Base-by-base conservation (phyloP, 805 yeast species). In the Saturnispora gosingensis region DNA sequence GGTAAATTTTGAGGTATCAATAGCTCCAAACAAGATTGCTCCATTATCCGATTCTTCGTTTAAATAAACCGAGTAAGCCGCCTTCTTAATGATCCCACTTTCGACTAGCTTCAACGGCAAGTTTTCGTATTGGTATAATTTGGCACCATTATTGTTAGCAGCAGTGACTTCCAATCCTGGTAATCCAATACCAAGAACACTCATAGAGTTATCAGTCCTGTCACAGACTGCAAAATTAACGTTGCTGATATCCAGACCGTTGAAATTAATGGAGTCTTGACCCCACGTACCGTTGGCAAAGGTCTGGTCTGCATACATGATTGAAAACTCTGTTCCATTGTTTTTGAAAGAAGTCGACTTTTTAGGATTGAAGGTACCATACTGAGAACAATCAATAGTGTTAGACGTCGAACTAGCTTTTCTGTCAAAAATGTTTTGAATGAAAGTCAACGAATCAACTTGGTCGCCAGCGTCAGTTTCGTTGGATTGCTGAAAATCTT, bases 181-280 rank as follows among this genome's bases (percentile, higher is more conserved):
- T 48, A 85, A 71, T 10, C 93, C 91, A 55, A 86, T 78, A 27
- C 90, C 89, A 42, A 86, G 66, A 25, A 87, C 91, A 51, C 95
- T 91, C 53, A 75, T 68, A 8, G 79, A 65, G 3, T 90, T 80
- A 54, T 80, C 78, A 2, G 88, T 77, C 35, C 66, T 64, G 61
- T 80, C 79, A 3, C 86, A 95, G 24, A 88, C 80, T 1, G 95
- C 97, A 64, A 89, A 76, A 5, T 88, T 78, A 30, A 85, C 67
- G 51, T 72, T 68, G 0, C 70, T 54, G 11, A 86, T 69, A 3
- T 72, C 65, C 13, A 73, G 65, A 46, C 72, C 77, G 45, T 81
- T 80, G 50, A 86, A 59, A 2, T 58, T 54, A 4, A 89, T 72
- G 39, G 70, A 68, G 60, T 89, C 97, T 44, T 72, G 67, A 18